Percentiles rank a stretch among this genome's conserved stretches.
These are phyloP conservation scores for Fremontodendron californicum DNA, from an alignment of 345 rosid genomes.

Conservation along the genomic window DNA sequence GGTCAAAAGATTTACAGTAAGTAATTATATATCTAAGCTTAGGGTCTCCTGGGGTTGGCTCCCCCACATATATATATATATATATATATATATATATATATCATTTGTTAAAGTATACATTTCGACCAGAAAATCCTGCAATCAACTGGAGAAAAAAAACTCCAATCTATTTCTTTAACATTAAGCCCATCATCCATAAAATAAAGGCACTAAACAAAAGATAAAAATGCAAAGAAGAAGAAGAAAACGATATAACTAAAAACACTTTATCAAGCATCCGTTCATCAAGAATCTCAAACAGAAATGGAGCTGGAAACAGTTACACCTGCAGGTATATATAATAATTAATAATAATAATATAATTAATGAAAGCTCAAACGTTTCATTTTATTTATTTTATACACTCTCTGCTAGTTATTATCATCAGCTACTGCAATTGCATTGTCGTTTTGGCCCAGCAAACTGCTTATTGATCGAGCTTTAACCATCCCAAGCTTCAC, in stretches of 20 bases:
- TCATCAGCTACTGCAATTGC: slow-evolving; percentile 2
- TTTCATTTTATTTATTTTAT: not conserved
- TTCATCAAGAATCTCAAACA: not conserved
- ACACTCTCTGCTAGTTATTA: not conserved
- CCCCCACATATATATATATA: not conserved
- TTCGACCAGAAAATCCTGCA: not conserved
- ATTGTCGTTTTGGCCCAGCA: slow-evolving; percentile 52
- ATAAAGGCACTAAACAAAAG: not conserved
- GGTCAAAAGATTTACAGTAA: not conserved
- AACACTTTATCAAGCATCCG: slow-evolving; percentile 5
- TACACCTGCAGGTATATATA: not conserved
- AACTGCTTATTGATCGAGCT: slow-evolving; percentile 91
- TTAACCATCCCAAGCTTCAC: slow-evolving; percentile 82
- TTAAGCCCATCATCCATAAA: slow-evolving; percentile 2
- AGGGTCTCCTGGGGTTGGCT: not conserved
- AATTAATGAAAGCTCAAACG: not conserved
- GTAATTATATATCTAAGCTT: not conserved
- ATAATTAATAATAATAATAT: not conserved
- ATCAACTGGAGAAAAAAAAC: not conserved
- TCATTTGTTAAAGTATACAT: not conserved
- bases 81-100: not conserved
- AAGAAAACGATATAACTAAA: not conserved
- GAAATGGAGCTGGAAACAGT: slow-evolving; percentile 1
- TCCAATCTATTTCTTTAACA: not conserved
- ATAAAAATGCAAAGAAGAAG: not conserved